phyloP scores from a whole-genome alignment of 1,139 yeast species.

The Scheffersomyces parashehatae region DNA sequence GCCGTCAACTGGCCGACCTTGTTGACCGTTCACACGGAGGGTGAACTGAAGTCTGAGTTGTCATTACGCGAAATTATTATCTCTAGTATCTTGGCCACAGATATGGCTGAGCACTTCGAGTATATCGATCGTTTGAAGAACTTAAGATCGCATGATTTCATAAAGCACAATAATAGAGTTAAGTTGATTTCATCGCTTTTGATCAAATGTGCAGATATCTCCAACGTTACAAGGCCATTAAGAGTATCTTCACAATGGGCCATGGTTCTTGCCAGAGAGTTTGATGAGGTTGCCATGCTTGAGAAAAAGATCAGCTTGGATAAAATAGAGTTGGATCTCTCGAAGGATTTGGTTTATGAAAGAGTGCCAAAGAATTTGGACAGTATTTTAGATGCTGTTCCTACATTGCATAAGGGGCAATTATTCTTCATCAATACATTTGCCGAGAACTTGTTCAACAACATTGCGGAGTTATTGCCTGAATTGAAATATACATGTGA shows the following conservation, averaged over 20 bases:
- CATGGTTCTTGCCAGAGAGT: conserved; percentile 70
- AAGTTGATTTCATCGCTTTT: conserved; percentile 63
- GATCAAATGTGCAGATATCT: conserved; percentile 91
- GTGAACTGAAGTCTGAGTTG: conserved; percentile 13
- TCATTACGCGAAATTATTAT: conserved; percentile 35
- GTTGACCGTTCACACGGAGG: conserved; percentile 22
- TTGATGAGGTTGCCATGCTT: conserved; percentile 62
- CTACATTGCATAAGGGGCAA: conserved; percentile 71
- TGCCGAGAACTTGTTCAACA: conserved; percentile 73
- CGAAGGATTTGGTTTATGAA: conserved; percentile 25
- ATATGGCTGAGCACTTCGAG: conserved; percentile 87
- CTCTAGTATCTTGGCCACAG: conserved; percentile 76
- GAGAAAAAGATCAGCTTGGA: conserved; percentile 38
- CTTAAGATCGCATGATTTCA: conserved; percentile 21
- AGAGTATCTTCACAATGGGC: conserved; percentile 87
- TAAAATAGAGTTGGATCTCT: conserved; percentile 1
- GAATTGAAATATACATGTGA: conserved; percentile 54
- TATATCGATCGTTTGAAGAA: conserved; percentile 55
- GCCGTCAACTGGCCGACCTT: conserved; percentile 63
- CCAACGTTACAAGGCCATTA: conserved; percentile 83
- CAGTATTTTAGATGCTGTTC: conserved; percentile 43
- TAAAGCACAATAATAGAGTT: conserved; percentile 24
- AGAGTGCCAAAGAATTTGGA: conserved; percentile 32
- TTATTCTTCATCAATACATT: conserved; percentile 79
- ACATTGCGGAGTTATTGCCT: conserved; percentile 59